Percentiles rank a stretch among this genome's conserved stretches.
Evolutionary conservation across 352 stramenopile genomes (phyloP).

Genomic region (Phytophthora sojae): DNA sequence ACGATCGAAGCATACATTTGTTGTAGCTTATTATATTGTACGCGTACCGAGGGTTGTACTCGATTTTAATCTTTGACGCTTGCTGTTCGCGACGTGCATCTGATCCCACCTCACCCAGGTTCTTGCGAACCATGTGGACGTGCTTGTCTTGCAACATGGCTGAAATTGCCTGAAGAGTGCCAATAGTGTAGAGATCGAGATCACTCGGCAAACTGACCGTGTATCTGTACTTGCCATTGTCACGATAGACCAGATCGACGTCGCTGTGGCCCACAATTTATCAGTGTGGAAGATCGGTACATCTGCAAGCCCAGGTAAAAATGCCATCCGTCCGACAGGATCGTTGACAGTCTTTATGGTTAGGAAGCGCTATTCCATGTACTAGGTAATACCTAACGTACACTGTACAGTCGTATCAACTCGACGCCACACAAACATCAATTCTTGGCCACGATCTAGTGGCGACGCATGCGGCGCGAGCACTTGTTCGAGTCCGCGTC

Average conservation of each 20-base stretch:
- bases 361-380: neutral
- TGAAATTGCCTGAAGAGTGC: neutral
- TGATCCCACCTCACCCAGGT: slow-evolving; percentile 18
- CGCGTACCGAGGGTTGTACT: too few relatives aligned
- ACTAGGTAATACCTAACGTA: too few relatives aligned
- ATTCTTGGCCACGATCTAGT: slow-evolving; percentile 20
- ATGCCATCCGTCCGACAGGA: neutral
- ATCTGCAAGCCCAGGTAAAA: neutral
- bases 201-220: too few relatives aligned
- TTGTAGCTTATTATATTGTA: too few relatives aligned
- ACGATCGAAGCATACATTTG: too few relatives aligned
- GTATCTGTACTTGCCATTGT: too few relatives aligned
- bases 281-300: too few relatives aligned
- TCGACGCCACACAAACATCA: slow-evolving; percentile 22
- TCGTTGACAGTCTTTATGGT: neutral
- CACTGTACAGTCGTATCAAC: neutral
- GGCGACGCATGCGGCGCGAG: slow-evolving; percentile 29
- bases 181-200: too few relatives aligned
- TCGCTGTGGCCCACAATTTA: too few relatives aligned
- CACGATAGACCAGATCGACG: too few relatives aligned
- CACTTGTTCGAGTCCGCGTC: slow-evolving; percentile 30
- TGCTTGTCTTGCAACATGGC: neutral
- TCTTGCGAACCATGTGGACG: slow-evolving; percentile 22
- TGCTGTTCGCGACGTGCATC: slow-evolving; percentile 9
- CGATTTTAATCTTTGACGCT: neutral